These are phyloP conservation scores for Apiospora pterosperma DNA, from an alignment of 2,329 filamentous ascomycete species.

Conservation along the genomic window DNA sequence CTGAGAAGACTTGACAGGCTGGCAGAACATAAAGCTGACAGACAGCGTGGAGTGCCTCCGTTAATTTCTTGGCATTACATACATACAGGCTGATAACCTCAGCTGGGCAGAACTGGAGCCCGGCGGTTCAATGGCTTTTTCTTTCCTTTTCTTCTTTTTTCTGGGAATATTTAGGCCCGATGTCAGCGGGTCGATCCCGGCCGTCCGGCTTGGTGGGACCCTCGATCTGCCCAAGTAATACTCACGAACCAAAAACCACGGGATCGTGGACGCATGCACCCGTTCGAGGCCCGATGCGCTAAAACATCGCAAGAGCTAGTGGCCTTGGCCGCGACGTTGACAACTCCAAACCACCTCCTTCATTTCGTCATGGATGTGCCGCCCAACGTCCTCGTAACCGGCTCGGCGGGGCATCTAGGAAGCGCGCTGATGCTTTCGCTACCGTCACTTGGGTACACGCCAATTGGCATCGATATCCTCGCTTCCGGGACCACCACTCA, in stretches of 20 bases:
- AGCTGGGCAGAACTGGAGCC: not conserved
- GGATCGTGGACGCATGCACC: not conserved
- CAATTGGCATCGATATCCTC: conserved; percentile 42
- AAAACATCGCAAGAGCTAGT: not conserved
- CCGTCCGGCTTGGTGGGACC: not conserved
- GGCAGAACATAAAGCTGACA: not conserved
- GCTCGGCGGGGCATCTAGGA: conserved; percentile 44
- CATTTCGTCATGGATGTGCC: not conserved
- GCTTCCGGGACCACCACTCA: conserved; percentile 31
- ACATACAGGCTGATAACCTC: not conserved
- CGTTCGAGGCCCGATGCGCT: not conserved
- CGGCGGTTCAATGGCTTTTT: too few species aligned
- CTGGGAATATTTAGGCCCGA: not conserved
- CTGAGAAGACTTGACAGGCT: not conserved
- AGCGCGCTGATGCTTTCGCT: conserved; percentile 42
- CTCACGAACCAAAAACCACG: not conserved
- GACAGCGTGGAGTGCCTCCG: not conserved
- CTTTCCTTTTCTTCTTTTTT: not conserved
- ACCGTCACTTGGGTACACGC: conserved; percentile 33
- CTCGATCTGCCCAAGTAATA: too few species aligned
- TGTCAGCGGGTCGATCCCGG: not conserved
- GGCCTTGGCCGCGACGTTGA: not conserved
- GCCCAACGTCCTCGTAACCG: conserved; percentile 40
- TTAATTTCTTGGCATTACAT: not conserved
- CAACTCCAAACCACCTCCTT: not conserved